Base-by-base conservation (phyloP, 176 grass and related monocot genomes). In the Carex scoparia region DNA sequence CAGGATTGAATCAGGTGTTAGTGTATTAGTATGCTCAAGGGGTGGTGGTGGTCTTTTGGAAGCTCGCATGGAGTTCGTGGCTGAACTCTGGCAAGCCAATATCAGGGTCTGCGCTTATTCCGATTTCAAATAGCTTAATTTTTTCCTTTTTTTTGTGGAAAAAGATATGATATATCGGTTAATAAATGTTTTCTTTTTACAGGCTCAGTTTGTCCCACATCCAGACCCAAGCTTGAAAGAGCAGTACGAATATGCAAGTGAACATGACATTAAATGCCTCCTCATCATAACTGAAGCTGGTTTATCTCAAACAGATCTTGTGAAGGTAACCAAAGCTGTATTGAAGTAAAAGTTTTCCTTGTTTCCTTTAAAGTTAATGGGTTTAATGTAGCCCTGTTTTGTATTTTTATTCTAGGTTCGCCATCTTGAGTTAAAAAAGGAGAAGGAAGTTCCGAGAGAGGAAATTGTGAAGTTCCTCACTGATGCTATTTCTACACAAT, bases 161-260 rank as follows among this genome's bases (percentile, higher is more conserved):
- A 74, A 75, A 13, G 4, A 74, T 28, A 5, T 53, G 23, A 27
- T 75, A 73, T 49, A 73, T 49, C 4, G 40, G 70, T 51, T 53
- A 68, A 83, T 51, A 35, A 66, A 16, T 49, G 32, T 81, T 87
- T 89, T 80, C 68, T 54, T 33, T 79, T 89, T 83, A 75, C 81
- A 98, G 93, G 95, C 92, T 60, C 87, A 98, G 74, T 93, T 98
- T 92, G 85, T 98, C 76, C 93, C 91, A 85, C 84, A 86, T 84
- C 83, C 89, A 86, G 95, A 98, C 66, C 95, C 95, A 87, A 98
- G 95, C 81, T 85, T 93, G 68, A 94, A 98, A 89, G 95, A 98
- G 83, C 95, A 98, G 63, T 98, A 94, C 73, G 95, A 98, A 81
- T 98, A 98, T 90, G 95, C 95, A 61, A 98, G 77, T 77, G 93